Evolutionary conservation across 2,329 filamentous ascomycete genomes (phyloP), one percentile per base, ranked within the genome.

Genomic region (Penicillium sp.): DNA sequence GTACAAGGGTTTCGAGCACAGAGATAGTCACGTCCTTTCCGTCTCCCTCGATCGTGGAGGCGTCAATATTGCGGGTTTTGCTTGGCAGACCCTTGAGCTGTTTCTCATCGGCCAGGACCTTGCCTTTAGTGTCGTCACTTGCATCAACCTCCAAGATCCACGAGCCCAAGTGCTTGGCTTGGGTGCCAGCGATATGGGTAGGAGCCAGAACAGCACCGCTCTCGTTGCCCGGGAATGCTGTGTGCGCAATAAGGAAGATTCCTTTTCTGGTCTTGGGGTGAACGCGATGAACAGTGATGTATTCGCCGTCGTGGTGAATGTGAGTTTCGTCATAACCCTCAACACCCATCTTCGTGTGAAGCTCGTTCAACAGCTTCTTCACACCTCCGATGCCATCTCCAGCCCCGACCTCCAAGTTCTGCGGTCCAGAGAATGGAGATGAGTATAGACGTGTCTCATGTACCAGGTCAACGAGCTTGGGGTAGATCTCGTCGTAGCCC

Each of bases 401-500:
- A 48, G 82, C 71, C 53, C 84, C 80, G 56, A 89, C 75, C 13
- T 72, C 69, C 13, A 64, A 20, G 2, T 77, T 74, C 16, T 72
- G 71, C 3, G 66, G 63, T 7, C 74, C 77, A 1, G 89, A 94
- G 31, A 84, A 90, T 46, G 81, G 77, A 0, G 89, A 93, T 0
- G 81, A 81, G 69, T 98, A 98, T 1, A 85, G 73, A 27, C 93
- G 80, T 20, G 80, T 94, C 69, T 98, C 93, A 44, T 88, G 82
- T 13, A 98, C 93, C 13, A 98, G 78, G 60, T 98, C 89, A n/a
- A 98, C 82, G 45, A 96, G 77, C 58, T 86, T 84, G 1, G 93
- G 93, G 59, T 97, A 98, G 50, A 97, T 83, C 68, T 98, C 93
- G 63, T 98, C 93, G 61, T 95, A 97, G 1, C 93, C 93, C 83